Evolutionary conservation across 148 eudicot genomes (phyloP), one percentile per base, ranked within the genome.

Genomic region (Fallopia convolvulus): DNA sequence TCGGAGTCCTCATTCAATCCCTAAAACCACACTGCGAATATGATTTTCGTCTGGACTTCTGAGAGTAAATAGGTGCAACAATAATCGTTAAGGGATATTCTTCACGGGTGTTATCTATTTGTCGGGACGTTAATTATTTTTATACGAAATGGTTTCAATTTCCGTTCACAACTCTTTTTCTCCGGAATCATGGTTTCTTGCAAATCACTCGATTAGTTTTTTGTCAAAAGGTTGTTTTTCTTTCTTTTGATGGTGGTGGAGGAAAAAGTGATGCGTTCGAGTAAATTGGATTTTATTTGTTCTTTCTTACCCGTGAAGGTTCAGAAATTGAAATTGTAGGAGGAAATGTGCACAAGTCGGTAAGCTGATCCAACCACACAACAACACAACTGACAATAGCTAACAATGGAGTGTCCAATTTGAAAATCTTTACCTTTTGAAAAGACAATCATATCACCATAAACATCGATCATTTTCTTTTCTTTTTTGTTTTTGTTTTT

Each of bases 61-160:
- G 41, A 65, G 18, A 65, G 12, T 58, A 3, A 23, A 58, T 8
- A 23, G 65, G 30, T 8, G 9, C 10, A 20, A 58, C 32, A 20
- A 58, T 58, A 20, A 58, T 20, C 0, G 8, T 15, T 8, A 7
- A 23, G 8, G 7, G 8, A 20, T 20, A 0, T 14, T 14, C 17
- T 60, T 65, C 70, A 65, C 70, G 70, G 70, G 70, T 39, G 13
- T 32, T 30, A 30, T 65, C 40, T 30, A 60, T 63, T 65, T 65
- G 70, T 65, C 70, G 18, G 4, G 10, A 2, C 2, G 4, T 32
- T 32, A 65, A 30, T 60, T 9, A 60, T 23, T 60, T 60, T 17
- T 52, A 58, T 20, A 58, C 23, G 65, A 58, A 58, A 58, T 21
- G 32, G 65, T 20, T 58, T 58, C 32, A 58, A 23, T 58, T 20